phyloP scores from a whole-genome alignment of 2,329 filamentous ascomycete species.

The Fusarium pseudograminearum region DNA sequence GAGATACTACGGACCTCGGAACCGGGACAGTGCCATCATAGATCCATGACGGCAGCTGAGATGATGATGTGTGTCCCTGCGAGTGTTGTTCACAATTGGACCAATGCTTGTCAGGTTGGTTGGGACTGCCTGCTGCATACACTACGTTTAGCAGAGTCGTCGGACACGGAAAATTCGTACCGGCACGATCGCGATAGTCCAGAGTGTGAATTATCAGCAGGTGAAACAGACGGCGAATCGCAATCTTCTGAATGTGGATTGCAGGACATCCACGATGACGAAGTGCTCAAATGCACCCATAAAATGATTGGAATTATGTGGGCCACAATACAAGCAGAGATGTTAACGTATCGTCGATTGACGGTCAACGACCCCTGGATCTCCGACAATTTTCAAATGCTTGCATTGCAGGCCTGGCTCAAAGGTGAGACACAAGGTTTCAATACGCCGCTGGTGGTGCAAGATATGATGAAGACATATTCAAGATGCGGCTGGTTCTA shows the following conservation, averaged over 20 bases:
- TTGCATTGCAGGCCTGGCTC: not conserved
- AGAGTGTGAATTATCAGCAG: accelerated
- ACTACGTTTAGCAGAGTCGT: not conserved
- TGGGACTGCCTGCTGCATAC: not conserved
- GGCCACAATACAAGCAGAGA: not conserved
- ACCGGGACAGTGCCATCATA: not conserved
- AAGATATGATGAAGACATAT: not conserved
- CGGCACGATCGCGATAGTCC: not conserved
- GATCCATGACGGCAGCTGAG: not conserved
- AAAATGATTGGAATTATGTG: not conserved
- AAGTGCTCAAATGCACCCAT: accelerated
- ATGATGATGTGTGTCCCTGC: not conserved
- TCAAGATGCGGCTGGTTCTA: not conserved
- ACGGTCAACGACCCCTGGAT: not conserved
- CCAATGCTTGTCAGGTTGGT: not conserved
- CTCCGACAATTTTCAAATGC: not conserved
- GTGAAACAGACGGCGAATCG: not conserved
- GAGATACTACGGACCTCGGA: not conserved
- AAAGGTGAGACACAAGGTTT: not conserved
- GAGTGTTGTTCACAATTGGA: not conserved
- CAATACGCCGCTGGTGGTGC: not conserved
- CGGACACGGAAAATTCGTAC: accelerated
- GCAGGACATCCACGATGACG: accelerated
- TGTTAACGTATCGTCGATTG: not conserved
- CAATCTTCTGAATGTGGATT: accelerated